Percentiles rank a stretch among this genome's conserved stretches.
phyloP scores from a whole-genome alignment of 164 flowering plant genomes.

The Tetrastigma voinierianum region DNA sequence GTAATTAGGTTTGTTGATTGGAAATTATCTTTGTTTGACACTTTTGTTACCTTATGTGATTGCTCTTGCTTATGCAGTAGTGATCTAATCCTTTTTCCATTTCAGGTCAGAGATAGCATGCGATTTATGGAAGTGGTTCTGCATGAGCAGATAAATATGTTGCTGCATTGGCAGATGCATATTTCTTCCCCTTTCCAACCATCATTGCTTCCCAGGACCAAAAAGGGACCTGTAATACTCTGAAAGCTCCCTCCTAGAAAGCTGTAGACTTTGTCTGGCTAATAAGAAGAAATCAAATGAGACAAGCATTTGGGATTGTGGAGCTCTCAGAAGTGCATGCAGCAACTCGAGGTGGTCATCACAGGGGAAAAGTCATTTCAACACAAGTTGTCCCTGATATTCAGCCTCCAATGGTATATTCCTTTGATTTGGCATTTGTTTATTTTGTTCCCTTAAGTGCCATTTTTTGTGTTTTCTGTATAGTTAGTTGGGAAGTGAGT shows the following conservation, averaged over 20 bases:
- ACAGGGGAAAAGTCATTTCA: slow-evolving; percentile 86
- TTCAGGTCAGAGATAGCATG: slow-evolving; percentile 90
- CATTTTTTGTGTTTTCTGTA: not conserved
- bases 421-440: not conserved
- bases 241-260: slow-evolving; percentile 82
- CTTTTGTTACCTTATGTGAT: no score
- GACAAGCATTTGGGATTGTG: slow-evolving; percentile 83
- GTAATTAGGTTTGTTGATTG: not conserved
- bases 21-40: not conserved
- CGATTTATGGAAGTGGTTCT: slow-evolving; percentile 87
- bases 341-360: slow-evolving; percentile 91
- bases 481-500: not conserved
- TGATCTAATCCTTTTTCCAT: slow-evolving; percentile 3
- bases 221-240: slow-evolving; percentile 81
- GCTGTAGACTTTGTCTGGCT: slow-evolving; percentile 78
- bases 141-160: slow-evolving; percentile 74
- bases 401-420: slow-evolving; percentile 89
- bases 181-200: slow-evolving; percentile 97
- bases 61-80: no score
- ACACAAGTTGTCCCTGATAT: slow-evolving; percentile 80
- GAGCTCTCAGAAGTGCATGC: slow-evolving; percentile 90
- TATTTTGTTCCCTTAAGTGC: not conserved
- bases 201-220: slow-evolving; percentile 74
- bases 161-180: slow-evolving; percentile 94
- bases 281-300: slow-evolving; percentile 80